Evolutionary conservation across 176 grass and related monocot species (phyloP).

Genomic region (Phyllostachys edulis): DNA sequence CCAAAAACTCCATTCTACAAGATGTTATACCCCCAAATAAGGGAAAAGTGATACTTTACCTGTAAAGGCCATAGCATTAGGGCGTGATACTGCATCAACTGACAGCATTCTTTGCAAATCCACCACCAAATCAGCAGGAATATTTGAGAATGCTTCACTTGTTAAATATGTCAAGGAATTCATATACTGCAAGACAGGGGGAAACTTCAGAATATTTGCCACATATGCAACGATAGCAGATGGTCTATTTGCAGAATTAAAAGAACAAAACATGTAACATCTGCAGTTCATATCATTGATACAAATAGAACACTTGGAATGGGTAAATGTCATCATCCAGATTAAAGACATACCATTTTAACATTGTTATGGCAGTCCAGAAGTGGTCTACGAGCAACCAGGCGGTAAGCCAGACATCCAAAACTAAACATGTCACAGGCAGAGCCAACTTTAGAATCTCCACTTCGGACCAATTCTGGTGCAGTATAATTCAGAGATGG

Average conservation of each 20-base stretch:
- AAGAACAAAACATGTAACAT: background rate
- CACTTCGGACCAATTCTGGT: slow-evolving; percentile 88
- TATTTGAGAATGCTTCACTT: slow-evolving; percentile 83
- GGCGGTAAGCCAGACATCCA: slow-evolving; percentile 91
- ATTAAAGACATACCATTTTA: slow-evolving; percentile 75
- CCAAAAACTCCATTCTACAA: slow-evolving; percentile 14
- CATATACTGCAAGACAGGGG: slow-evolving; percentile 63
- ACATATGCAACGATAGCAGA: slow-evolving; percentile 27
- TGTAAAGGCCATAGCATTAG: slow-evolving; percentile 86
- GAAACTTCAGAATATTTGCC: slow-evolving; percentile 9
- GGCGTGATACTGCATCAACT: slow-evolving; percentile 70
- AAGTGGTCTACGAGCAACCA: slow-evolving; percentile 78
- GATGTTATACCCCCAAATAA: background rate
- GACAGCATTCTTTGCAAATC: slow-evolving; percentile 96
- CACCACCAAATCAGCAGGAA: slow-evolving; percentile 66
- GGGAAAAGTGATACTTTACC: slow-evolving; percentile 45
- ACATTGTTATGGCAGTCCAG: slow-evolving; percentile 98
- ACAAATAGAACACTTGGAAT: slow-evolving; percentile 13
- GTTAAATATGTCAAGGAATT: slow-evolving; percentile 90
- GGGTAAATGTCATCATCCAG: slow-evolving; percentile 12
- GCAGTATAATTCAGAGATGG: slow-evolving; percentile 93
- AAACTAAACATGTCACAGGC: slow-evolving; percentile 95
- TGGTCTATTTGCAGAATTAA: background rate
- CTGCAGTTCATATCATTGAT: background rate
- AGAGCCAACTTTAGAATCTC: slow-evolving; percentile 58